Percentiles rank a stretch among this genome's conserved stretches.
phyloP scores from a whole-genome alignment of 2,329 filamentous ascomycete species.

The Xylaria digitata region DNA sequence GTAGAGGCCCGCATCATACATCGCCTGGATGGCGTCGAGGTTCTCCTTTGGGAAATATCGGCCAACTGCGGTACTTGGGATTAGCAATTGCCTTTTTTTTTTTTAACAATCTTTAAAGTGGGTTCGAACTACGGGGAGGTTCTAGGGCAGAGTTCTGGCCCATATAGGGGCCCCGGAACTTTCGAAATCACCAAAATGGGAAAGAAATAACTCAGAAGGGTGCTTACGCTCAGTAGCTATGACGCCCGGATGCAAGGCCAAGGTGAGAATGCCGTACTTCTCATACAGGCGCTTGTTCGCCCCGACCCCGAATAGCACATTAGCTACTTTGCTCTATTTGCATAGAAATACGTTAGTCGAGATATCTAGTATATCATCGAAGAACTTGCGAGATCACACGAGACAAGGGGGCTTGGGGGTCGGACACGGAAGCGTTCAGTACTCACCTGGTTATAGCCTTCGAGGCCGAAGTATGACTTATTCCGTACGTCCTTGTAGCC shows the following conservation, averaged over 20 bases:
- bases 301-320: conserved; percentile 50
- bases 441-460: conserved; percentile 48
- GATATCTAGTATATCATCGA: no score
- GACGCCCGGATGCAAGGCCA: conserved; percentile 51
- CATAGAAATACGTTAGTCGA: no score
- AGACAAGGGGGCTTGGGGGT: no score
- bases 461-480: conserved; percentile 48
- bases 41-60: conserved; percentile 40
- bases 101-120: no score
- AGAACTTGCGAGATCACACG: no score
- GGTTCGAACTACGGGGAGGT: no score
- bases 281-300: conserved; percentile 48
- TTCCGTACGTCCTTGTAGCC: conserved; percentile 43
- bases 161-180: no score
- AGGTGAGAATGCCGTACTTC: conserved; percentile 50
- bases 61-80: conserved; percentile 25
- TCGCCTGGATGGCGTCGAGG: conserved; percentile 29
- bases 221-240: conserved; percentile 47
- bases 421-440: no score
- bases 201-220: no score
- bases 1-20: conserved; percentile 22
- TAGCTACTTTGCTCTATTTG: conserved; percentile 49
- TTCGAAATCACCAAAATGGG: no score
- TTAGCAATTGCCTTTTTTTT: no score
- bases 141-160: no score